Percentiles rank a stretch among this genome's conserved stretches.
Evolutionary conservation across 345 rosid genomes (phyloP).

Genomic region (Hirschfeldia incana): DNA sequence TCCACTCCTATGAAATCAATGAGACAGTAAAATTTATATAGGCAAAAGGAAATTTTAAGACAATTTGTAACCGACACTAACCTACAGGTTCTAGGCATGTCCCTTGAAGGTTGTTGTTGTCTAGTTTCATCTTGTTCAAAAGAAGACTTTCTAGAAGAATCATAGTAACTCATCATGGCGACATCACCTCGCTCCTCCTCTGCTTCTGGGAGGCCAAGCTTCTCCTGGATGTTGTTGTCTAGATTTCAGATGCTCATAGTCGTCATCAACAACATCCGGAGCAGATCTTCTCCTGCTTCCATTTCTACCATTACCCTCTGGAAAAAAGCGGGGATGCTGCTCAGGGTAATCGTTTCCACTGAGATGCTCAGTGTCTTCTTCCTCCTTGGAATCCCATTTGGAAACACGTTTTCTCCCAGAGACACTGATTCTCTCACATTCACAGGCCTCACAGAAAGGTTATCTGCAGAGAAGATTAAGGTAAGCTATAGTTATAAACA

Average conservation of each 20-base stretch:
- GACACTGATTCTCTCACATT: slow-evolving; percentile 48
- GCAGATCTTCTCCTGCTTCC: slow-evolving; percentile 49
- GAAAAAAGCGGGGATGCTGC: slow-evolving; percentile 48
- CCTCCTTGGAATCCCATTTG: slow-evolving; percentile 86
- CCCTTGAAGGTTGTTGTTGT: slow-evolving; percentile 8
- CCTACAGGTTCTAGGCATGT: slow-evolving; percentile 59
- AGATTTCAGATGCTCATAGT: slow-evolving; percentile 29
- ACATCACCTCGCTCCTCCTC: slow-evolving; percentile 32
- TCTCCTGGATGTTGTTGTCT: slow-evolving; percentile 48
- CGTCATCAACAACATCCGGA: slow-evolving; percentile 34
- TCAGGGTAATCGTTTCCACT: slow-evolving; percentile 48
- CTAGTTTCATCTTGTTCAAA: slow-evolving; percentile 66
- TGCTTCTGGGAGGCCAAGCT: slow-evolving; percentile 51
- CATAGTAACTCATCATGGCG: slow-evolving; percentile 51
- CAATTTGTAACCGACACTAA: slow-evolving; percentile 19
- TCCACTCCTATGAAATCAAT: slow-evolving; percentile 17
- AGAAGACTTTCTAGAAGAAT: slow-evolving; percentile 66
- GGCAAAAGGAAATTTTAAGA: background rate
- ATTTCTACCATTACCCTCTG: slow-evolving; percentile 46
- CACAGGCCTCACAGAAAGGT: background rate
- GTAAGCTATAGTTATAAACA: too few relatives aligned
- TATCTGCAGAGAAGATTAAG: slow-evolving; percentile 13
- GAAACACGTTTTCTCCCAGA: slow-evolving; percentile 61
- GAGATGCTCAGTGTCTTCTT: slow-evolving; percentile 2
- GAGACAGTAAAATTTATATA: background rate